Evolutionary conservation across 495 filamentous ascomycete genomes (phyloP), one percentile per base, ranked within the genome.

Genomic region (Tuber calosporum): DNA sequence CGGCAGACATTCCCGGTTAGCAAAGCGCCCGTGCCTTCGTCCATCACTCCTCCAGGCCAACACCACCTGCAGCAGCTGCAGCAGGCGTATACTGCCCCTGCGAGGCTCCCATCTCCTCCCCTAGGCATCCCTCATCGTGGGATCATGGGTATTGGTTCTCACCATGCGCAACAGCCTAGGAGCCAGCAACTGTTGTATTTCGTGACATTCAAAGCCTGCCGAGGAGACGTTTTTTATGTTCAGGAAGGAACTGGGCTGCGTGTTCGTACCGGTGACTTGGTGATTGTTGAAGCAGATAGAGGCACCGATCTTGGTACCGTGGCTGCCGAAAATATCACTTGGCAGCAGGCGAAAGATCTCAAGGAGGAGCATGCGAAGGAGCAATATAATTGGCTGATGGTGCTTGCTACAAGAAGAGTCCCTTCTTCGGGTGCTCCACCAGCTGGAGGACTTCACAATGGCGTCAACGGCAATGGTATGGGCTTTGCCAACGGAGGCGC

Each of bases 271-370:
- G 96, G 96, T 42, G 95, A 99, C 81, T 84, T 98, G 71, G 96
- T 99, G 69, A 97, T 98, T 75, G 94, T 97, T 41, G 95, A 99
- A 83, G 95, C 95, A 20, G 95, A 99, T 81, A 92, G 95, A 71
- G 95, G 95, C 30, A 96, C 92, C 13, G 96, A 99, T 80, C 88
- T 99, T 72, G 96, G 95, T 13, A 96, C 93, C n/a, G 93, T 99
- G 39, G 88, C 90, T 58, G 88, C 90, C 75, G 90, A 93, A 58
- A 93, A 94, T 78, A 87, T 97, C 48, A 90, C 91, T 37, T 90
- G 92, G 85, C 88, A 91, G 73, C 87, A 90, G 69, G 95, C 96
- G 0, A 93, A 94, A 75, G 90, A 94, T 66, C 83, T 93, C 76
- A 96, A 96, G 82, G 92, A 96, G 72, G 88, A 92, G 70, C 95